A percentile compares a stretch with the other conserved stretches of the same genome.
phyloP scores from a whole-genome alignment of 306 rosid genomes.

The Quercus mongolica region DNA sequence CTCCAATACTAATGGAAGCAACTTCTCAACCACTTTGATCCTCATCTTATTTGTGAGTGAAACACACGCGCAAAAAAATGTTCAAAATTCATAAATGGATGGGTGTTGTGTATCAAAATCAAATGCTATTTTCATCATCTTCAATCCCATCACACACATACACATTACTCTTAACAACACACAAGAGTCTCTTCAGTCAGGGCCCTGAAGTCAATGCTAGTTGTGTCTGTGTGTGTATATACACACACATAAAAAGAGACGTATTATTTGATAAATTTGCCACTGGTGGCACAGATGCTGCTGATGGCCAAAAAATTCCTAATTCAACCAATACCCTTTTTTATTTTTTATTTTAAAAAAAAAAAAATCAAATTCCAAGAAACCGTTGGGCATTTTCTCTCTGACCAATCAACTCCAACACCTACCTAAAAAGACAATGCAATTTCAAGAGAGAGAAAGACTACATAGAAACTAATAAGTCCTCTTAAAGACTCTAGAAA shows the following conservation, averaged over 20 bases:
- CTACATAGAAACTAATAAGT: neutral
- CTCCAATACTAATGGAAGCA: neutral
- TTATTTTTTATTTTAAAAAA: neutral
- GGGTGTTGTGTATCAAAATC: constrained; percentile 16
- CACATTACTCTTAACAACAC: neutral
- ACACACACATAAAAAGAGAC: neutral
- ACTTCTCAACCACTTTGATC: neutral
- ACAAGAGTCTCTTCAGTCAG: constrained; percentile 23
- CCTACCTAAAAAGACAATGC: constrained; percentile 5
- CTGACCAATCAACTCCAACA: constrained; percentile 25
- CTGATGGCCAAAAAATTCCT: constrained; percentile 26
- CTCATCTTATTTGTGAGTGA: constrained; percentile 28
- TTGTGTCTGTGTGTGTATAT: neutral
- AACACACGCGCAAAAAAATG: constrained; percentile 25
- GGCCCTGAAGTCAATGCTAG: constrained; percentile 62
- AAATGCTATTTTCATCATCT: constrained; percentile 21
- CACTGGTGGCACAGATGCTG: constrained; percentile 33
- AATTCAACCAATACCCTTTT: constrained; percentile 33
- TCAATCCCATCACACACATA: constrained; percentile 40
- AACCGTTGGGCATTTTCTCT: constrained; percentile 27
- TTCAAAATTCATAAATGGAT: constrained; percentile 21
- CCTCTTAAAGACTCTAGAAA: neutral
- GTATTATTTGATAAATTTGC: constrained; percentile 18
- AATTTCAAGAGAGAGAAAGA: neutral
- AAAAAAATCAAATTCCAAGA: constrained; percentile 12